Conservation (phyloP, 2,329 filamentous ascomycete genomes). For the Juglanconis sp. region DNA sequence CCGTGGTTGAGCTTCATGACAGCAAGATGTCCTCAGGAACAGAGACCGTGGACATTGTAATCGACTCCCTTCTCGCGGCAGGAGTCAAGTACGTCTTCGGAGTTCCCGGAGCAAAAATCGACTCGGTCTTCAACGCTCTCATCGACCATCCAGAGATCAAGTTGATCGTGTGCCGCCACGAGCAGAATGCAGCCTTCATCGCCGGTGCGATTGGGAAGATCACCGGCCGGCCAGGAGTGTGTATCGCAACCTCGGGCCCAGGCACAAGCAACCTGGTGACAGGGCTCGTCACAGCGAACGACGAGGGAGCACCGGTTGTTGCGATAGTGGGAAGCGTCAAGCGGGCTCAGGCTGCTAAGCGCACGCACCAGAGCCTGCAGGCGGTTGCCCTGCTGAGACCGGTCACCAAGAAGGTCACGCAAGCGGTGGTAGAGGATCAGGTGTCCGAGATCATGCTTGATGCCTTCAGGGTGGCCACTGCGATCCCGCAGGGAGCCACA, state of each 20-base stretch:
- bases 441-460: conserved; percentile 44
- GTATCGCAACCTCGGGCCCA: conserved; percentile 44
- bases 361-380: conserved; percentile 45
- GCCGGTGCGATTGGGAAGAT: conserved; percentile 44
- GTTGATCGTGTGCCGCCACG: conserved; percentile 44
- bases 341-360: conserved; percentile 39
- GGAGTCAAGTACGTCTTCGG: conserved; percentile 45
- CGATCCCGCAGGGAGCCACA: conserved; percentile 39
- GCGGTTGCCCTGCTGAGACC: conserved; percentile 41
- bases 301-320: conserved; percentile 45
- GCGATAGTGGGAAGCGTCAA: conserved; percentile 47
- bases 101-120: conserved; percentile 46
- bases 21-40: conserved; percentile 9
- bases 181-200: conserved; percentile 50
- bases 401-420: conserved; percentile 39
- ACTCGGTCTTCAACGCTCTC: conserved; percentile 45
- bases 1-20: not conserved
- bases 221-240: conserved; percentile 43
- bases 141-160: conserved; percentile 44
- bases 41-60: conserved; percentile 28
- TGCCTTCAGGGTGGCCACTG: conserved; percentile 39
- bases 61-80: conserved; percentile 31
- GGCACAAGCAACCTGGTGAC: conserved; percentile 46
- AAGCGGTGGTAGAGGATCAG: conserved; percentile 44
- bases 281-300: conserved; percentile 43